phyloP scores from a whole-genome alignment of 192 early-diverging fungal species.

The Dimargaris xerosporica region DNA sequence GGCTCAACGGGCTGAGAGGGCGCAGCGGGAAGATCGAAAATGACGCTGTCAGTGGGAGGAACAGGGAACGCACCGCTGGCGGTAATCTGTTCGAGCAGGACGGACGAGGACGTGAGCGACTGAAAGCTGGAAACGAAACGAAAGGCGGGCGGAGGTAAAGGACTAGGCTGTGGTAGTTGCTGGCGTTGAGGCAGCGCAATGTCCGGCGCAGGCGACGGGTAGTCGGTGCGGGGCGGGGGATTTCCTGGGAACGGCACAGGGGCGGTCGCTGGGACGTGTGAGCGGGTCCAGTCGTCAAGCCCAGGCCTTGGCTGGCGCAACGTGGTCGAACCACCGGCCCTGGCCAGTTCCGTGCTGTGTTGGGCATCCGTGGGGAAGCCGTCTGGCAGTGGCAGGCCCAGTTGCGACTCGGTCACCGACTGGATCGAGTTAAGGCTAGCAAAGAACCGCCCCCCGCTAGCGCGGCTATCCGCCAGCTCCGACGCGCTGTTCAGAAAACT shows the following conservation, averaged over 20 bases:
- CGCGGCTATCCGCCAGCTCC: neutral
- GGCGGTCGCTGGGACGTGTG: neutral
- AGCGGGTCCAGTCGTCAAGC: neutral
- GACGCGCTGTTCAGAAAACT: constrained; percentile 6
- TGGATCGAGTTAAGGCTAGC: constrained; percentile 9
- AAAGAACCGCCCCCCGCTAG: neutral
- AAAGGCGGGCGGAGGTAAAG: neutral
- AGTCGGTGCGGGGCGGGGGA: neutral
- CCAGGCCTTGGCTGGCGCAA: neutral
- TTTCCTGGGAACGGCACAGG: neutral
- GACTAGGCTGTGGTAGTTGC: neutral
- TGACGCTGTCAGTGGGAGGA: no score
- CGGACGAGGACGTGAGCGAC: neutral
- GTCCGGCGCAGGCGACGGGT: neutral
- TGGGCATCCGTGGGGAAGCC: neutral
- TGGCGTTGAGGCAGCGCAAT: neutral
- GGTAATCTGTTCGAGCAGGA: constrained; percentile 8
- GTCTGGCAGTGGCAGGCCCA: neutral
- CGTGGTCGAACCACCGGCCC: no score
- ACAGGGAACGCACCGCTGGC: neutral
- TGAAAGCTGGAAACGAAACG: neutral
- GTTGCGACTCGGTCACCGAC: constrained; percentile 7
- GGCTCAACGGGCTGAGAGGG: no score
- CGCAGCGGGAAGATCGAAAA: no score
- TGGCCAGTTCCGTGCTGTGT: no score